These are phyloP conservation scores for Penicillium arizonense DNA, from an alignment of 495 filamentous ascomycete genomes.

Conservation along the genomic window DNA sequence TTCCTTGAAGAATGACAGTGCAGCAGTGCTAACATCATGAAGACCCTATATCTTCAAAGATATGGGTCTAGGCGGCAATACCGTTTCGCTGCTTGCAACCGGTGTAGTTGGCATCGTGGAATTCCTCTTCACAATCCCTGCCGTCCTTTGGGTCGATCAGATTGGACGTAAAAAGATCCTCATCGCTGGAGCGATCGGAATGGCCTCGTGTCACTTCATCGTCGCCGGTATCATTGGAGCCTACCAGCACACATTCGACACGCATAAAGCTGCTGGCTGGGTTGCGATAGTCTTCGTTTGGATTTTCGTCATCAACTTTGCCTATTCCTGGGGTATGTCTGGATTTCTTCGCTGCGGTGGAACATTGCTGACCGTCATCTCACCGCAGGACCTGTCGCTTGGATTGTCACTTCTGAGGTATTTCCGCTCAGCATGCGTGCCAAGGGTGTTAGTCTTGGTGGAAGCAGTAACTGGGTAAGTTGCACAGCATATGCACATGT, in stretches of 20 bases:
- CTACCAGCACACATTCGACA: constrained; percentile 29
- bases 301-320: constrained; percentile 46
- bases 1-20: background rate
- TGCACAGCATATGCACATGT: background rate
- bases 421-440: constrained; percentile 47
- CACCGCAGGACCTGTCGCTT: constrained; percentile 35
- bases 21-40: constrained; percentile 5
- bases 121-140: constrained; percentile 67
- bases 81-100: constrained; percentile 66
- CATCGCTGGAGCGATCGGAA: constrained; percentile 68
- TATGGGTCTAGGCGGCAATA: constrained; percentile 38
- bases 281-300: constrained; percentile 43
- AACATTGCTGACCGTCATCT: constrained; percentile 2
- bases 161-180: constrained; percentile 75
- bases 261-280: constrained; percentile 36
- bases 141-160: constrained; percentile 72
- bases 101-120: constrained; percentile 75
- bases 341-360: background rate
- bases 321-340: constrained; percentile 40
- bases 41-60: constrained; percentile 38
- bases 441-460: constrained; percentile 42
- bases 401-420: constrained; percentile 45
- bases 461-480: constrained; percentile 43
- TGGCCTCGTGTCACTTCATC: constrained; percentile 59
- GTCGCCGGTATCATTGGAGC: constrained; percentile 41